Base-by-base conservation (phyloP, 208 protist genomes). In the Acanthamoeba culbertsoni region DNA sequence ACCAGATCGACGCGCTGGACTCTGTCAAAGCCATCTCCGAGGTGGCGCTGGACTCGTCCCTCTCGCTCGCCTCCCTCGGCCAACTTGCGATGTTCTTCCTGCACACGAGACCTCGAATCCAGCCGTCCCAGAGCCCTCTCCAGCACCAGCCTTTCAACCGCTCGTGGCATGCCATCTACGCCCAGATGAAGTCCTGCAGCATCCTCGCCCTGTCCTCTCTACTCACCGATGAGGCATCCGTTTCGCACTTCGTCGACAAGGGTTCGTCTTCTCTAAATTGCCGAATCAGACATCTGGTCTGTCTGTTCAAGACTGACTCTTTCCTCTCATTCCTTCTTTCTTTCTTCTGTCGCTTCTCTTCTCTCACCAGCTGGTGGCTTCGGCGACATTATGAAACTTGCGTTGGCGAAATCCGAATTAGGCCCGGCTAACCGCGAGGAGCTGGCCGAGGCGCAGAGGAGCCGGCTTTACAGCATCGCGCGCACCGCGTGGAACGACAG, bases 181-280 rank as follows among this genome's bases (percentile, higher is more conserved):
- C 86, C 4, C 86, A 92, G 48, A 55, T 92, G 86, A 71, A 92
- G 45, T 92, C 86, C 4, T 79, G 55, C 48, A 59, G 45, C 48
- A 46, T 92, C 40, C 35, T 92, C n/a, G 55, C 86, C 23, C 59
- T 92, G 6, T 26, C 59, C 42, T 71, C 86, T 16, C 55, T 92
- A 1, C 62, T 92, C 45, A 18, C 40, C 62, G 3, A 77, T 2
- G 1, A 53, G 3, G 0, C 86, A 5, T 37, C 42, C 20, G 86
- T 77, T 31, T 53, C 63, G 26, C 53, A 33, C 48, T 90, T 90
- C 37, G 82, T 90, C 10, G 82, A 90, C n/a, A 90, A 68, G 37
- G 82, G 82, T 90, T 65, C 82, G n/a, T 31, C 14, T 12, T 18
- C n/a, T 77, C 35, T n/a, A 14, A 31, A n/a, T 23, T 59, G 51